Evolutionary conservation across 2,329 filamentous ascomycete genomes (phyloP).

Genomic region (Samsoniella hepiali): DNA sequence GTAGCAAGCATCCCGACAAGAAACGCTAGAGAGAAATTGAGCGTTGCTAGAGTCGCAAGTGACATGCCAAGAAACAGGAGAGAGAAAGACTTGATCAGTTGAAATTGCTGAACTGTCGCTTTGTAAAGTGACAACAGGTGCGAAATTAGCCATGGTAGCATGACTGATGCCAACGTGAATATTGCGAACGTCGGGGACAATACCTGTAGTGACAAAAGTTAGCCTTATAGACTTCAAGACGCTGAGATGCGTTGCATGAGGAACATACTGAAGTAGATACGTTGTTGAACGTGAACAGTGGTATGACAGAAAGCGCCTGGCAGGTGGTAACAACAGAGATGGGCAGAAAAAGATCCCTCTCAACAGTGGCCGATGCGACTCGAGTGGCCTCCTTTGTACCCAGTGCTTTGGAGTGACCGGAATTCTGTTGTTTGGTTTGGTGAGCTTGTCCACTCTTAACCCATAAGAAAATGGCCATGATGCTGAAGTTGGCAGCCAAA

Average conservation of each 20-base stretch:
- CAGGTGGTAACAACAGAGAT: constrained; percentile 67
- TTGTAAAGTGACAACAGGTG: constrained; percentile 50
- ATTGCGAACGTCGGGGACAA: constrained; percentile 56
- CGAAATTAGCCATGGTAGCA: constrained; percentile 57
- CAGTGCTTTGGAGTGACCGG: constrained; percentile 11
- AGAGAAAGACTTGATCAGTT: constrained; percentile 84
- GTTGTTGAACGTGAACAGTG: constrained; percentile 84
- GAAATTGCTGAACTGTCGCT: constrained; percentile 66
- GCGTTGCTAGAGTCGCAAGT: constrained; percentile 84
- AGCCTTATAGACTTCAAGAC: not conserved
- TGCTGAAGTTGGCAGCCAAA: constrained; percentile 88
- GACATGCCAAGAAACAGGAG: constrained; percentile 90
- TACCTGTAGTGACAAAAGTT: constrained; percentile 40
- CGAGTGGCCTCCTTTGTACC: not conserved
- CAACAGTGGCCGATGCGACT: constrained; percentile 35
- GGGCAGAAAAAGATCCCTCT: constrained; percentile 69
- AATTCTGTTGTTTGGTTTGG: constrained; percentile 25
- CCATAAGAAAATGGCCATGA: constrained; percentile 95
- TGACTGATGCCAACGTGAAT: constrained; percentile 53
- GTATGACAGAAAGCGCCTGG: constrained; percentile 75
- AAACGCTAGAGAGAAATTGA: constrained; percentile 92
- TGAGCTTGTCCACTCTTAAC: constrained; percentile 68
- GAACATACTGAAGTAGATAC: constrained; percentile 60
- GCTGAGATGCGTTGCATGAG: not conserved
- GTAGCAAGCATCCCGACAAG: constrained; percentile 75